Percentiles rank a stretch among this genome's conserved stretches.
phyloP scores from a whole-genome alignment of 2,329 filamentous ascomycete genomes.

The Pezicula radicicola region DNA sequence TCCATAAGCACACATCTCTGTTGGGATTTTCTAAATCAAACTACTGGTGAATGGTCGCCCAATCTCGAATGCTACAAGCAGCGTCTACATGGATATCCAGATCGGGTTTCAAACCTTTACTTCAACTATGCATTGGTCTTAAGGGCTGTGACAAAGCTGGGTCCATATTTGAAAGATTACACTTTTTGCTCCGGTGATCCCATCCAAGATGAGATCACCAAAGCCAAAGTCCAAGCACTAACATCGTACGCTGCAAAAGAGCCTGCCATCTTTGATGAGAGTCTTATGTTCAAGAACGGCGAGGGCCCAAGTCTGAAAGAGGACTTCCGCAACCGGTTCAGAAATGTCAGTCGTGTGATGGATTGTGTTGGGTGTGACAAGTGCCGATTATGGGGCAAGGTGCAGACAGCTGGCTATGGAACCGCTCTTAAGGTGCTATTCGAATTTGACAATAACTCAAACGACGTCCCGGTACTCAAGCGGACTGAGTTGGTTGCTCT shows the following conservation, averaged over 20 bases:
- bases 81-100: conserved; percentile 80
- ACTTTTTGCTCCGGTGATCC: conserved; percentile 90
- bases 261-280: conserved; percentile 90
- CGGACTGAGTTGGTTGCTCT: conserved; percentile 91
- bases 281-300: conserved; percentile 85
- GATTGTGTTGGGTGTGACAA: conserved; percentile 99
- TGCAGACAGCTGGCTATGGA: conserved; percentile 93
- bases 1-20: conserved; percentile 96
- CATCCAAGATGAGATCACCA: conserved; percentile 74
- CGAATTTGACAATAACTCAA: conserved; percentile 69
- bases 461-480: conserved; percentile 67
- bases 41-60: conserved; percentile 87
- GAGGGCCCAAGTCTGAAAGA: conserved; percentile 81
- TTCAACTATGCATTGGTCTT: conserved; percentile 98
- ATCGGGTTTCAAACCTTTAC: conserved; percentile 95
- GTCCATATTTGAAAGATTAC: conserved; percentile 74
- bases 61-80: conserved; percentile 87
- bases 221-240: conserved; percentile 75
- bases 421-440: conserved; percentile 95
- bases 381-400: conserved; percentile 95
- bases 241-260: conserved; percentile 66
- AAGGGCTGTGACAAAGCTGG: conserved; percentile 86
- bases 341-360: conserved; percentile 96
- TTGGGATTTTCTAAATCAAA: conserved; percentile 94
- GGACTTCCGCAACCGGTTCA: conserved; percentile 95